Evolutionary conservation across 2,329 filamentous ascomycete genomes (phyloP), one percentile per base, ranked within the genome.

Genomic region (Fusarium irregulare): DNA sequence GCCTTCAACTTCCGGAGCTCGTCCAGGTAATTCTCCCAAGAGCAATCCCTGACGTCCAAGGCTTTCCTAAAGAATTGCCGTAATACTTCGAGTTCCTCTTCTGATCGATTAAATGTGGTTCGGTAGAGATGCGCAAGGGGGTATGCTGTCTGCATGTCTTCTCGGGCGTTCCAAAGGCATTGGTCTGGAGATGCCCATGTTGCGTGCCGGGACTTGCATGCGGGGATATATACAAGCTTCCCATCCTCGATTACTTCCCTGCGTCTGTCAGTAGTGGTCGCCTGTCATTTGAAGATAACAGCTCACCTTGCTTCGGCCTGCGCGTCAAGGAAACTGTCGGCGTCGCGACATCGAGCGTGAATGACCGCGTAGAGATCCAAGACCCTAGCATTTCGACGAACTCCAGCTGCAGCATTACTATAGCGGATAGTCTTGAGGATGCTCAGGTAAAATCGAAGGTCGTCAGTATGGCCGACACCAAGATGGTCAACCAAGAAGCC

Each of bases 341-440:
- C 46, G 20, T 73, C 71, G 1, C 63, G 68, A 23, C 65, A 75
- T 3, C 66, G 66, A 0, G 65, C 20, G 5, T 72, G 47, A 20
- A 73, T 62, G 11, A 49, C 47, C n/a, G 72, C 68, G 4, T 74
- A 74, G 7, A 74, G 61, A 49, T 74, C 69, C 5, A 73, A 21
- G 1, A 73, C 53, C 3, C 50, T 56, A 2, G 18, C 47, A 18
- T 42, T 41, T 1, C 30, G 59, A 32, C 61, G 23, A 13, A 75
- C 25, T 6, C 68, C 64, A 3, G 23, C 23, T 16, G 44, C 41
- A 2, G 18, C 10, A 25, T 73, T 70, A 6, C 34, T 32, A 23
- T 50, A 44, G 0, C 59, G 54, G 5, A 73, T 68, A 0, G 51
- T n/a, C 14, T 28, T 50, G 18, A 73, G 66, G 18, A 72, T 65